Evolutionary conservation across 306 rosid species (phyloP), one percentile per base, ranked within the genome.

Genomic region (Cicer yamashitae): DNA sequence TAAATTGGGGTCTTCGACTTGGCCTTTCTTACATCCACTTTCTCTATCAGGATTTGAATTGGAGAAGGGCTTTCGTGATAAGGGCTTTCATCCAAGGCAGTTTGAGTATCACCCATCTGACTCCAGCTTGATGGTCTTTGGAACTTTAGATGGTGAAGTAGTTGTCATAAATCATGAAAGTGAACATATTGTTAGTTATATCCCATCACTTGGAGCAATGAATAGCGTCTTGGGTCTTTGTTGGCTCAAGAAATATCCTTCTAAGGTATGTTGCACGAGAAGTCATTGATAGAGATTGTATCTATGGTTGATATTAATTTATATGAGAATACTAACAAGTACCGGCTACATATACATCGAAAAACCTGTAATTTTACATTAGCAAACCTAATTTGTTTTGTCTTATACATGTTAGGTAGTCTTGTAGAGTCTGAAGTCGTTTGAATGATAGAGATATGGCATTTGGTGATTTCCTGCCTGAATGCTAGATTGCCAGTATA

Each of bases 111-210:
- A 91, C 81, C 96, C 97, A 7, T 80, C 90, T 75, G 90, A 88
- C 75, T 75, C 91, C 58, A 87, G 96, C 84, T 78, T 89, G 84
- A 88, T 88, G 93, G 96, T 82, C 72, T 83, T 89, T 79, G 97
- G 97, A 81, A 91, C 97, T 71, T 81, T 91, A 81, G 96, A 89
- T 82, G 97, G 97, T 54, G 93, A 91, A 85, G 96, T 91, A 41
- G 83, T 88, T 72, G 93, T 85, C 62, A 84, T 91, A 79, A 89
- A 91, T 87, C 93, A 89, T 81, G 97, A 89, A 82, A 87, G 72
- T 75, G 93, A 79, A 70, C 88, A 76, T 40, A 71, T 89, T 75
- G 87, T 87, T 58, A 83, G 86, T 79, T 87, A 89, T 77, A 89
- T 89, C 67, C 91, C 90, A 17, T 86, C 97, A 72, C 85, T 82